A percentile compares a stretch with the other conserved stretches of the same genome.
Conservation (phyloP, 345 rosid species). For the Mercurialis annua region DNA sequence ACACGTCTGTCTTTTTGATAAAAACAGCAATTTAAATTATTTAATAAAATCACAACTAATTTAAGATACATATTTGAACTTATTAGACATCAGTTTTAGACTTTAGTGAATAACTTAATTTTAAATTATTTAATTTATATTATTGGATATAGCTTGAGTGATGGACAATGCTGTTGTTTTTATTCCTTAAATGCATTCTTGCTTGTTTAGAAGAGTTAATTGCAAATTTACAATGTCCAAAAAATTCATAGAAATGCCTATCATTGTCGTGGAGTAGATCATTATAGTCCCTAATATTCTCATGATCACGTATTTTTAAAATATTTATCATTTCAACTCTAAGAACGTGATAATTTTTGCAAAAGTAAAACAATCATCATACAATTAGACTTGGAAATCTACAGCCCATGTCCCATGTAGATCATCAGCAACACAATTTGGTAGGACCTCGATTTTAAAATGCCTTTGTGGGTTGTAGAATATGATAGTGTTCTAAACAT, state of each 20-base stretch:
- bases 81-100: no score
- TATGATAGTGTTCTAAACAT: no score
- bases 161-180: no score
- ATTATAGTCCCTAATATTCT: not conserved
- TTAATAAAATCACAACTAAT: no score
- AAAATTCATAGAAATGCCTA: not conserved
- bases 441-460: not conserved
- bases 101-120: no score
- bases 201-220: no score
- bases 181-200: no score
- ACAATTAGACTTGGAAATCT: not conserved
- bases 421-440: slow-evolving; percentile 4
- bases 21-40: no score
- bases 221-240: not conserved
- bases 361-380: not conserved
- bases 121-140: no score
- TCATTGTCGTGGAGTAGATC: not conserved
- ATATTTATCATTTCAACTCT: not conserved
- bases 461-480: slow-evolving; percentile 21
- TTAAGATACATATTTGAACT: no score
- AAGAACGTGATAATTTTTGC: not conserved
- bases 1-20: no score
- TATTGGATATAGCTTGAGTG: no score
- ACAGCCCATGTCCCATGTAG: slow-evolving; percentile 12
- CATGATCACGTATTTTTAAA: not conserved